A percentile compares a stretch with the other conserved stretches of the same genome.
phyloP scores from a whole-genome alignment of 1,139 yeast species.

The Pichia inconspicua region DNA sequence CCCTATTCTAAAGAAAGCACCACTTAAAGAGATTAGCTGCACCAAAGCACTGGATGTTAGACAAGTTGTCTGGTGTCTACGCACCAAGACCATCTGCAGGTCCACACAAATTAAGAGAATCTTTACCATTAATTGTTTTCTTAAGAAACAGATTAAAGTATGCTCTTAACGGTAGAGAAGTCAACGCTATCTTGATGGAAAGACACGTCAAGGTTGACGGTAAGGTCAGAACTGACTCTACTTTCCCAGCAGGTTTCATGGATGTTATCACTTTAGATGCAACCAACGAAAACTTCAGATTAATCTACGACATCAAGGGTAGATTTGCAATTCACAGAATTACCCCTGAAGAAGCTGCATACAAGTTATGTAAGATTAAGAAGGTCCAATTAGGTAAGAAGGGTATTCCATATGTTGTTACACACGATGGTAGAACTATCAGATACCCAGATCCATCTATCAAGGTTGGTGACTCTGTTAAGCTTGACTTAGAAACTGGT shows the following conservation, averaged over 20 bases:
- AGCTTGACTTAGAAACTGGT: constrained; percentile 92
- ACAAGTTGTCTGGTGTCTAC: constrained; percentile 98
- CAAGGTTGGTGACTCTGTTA: constrained; percentile 95
- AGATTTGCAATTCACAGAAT: constrained; percentile 99
- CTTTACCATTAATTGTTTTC: constrained; percentile 95
- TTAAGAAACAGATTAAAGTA: constrained; percentile 99
- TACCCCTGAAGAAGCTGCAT: constrained; percentile 95
- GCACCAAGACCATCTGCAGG: constrained; percentile 99
- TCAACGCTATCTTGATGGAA: constrained; percentile 98
- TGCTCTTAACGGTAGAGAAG: constrained; percentile 99
- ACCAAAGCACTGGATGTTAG: constrained; percentile 99
- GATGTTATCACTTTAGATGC: constrained; percentile 96
- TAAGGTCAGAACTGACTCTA: constrained; percentile 97
- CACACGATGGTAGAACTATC: constrained; percentile 99
- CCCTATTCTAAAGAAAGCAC: constrained; percentile 49
- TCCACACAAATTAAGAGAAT: constrained; percentile 99
- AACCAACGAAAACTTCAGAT: constrained; percentile 98
- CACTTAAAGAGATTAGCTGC: constrained; percentile 98
- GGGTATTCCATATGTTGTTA: constrained; percentile 95
- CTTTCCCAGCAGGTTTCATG: constrained; percentile 99
- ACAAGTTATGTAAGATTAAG: constrained; percentile 97
- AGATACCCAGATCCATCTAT: constrained; percentile 98
- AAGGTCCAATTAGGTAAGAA: constrained; percentile 97
- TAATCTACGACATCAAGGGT: constrained; percentile 96
- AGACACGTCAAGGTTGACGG: constrained; percentile 98